A percentile compares a stretch with the other conserved stretches of the same genome.
phyloP scores from a whole-genome alignment of 306 rosid genomes.

The Quercus dentata region DNA sequence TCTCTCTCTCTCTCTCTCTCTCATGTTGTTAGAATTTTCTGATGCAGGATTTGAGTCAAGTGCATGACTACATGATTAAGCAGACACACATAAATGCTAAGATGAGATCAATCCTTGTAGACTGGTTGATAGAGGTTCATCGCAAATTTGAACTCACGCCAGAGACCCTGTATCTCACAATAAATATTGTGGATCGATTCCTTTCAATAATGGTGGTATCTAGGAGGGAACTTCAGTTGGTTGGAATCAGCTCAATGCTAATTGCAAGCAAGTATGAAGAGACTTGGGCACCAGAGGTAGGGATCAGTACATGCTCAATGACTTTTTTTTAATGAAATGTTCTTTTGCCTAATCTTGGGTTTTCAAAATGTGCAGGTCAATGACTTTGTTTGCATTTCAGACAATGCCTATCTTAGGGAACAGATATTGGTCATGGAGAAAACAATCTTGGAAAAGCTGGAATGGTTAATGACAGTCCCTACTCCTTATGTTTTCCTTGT shows the following conservation, averaged over 20 bases:
- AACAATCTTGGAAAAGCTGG: slow-evolving; percentile 62
- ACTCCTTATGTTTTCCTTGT: slow-evolving; percentile 84
- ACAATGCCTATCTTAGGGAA: slow-evolving; percentile 59
- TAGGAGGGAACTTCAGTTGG: slow-evolving; percentile 80
- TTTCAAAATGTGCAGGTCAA: slow-evolving; percentile 53
- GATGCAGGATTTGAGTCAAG: slow-evolving; percentile 44
- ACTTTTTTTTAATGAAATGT: background rate
- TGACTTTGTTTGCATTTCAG: slow-evolving; percentile 81
- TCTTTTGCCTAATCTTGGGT: background rate
- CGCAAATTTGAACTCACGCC: slow-evolving; percentile 77
- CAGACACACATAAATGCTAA: slow-evolving; percentile 71
- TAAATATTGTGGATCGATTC: slow-evolving; percentile 71
- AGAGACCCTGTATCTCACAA: slow-evolving; percentile 68
- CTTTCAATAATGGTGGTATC: slow-evolving; percentile 54
- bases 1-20: background rate
- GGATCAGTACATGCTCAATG: background rate
- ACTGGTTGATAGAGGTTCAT: slow-evolving; percentile 90
- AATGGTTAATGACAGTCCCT: slow-evolving; percentile 80
- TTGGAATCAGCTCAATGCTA: slow-evolving; percentile 88
- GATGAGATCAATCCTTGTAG: slow-evolving; percentile 90
- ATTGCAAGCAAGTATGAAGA: slow-evolving; percentile 89
- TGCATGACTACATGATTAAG: slow-evolving; percentile 56
- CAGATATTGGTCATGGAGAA: slow-evolving; percentile 77
- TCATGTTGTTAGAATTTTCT: slow-evolving; percentile 4
- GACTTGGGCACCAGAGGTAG: slow-evolving; percentile 92